Base-by-base conservation (phyloP, 768 basidiomycete genomes). In the Rhizopogon roseolus region DNA sequence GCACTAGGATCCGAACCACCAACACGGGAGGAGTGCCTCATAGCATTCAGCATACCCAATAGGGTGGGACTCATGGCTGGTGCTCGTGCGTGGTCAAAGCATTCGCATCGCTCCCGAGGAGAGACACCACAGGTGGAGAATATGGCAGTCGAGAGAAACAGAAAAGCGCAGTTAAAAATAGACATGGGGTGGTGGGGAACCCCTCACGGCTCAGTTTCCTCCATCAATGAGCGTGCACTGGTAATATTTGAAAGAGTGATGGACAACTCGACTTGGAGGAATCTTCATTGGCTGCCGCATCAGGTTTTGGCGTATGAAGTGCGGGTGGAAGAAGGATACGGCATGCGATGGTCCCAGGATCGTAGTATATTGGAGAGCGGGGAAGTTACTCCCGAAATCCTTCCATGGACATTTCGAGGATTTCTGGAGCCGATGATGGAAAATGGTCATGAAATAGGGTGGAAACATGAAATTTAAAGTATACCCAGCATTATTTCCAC, bases 391-490 rank as follows among this genome's bases (percentile, higher is more conserved):
- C n/a, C n/a, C n/a, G 50, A 58, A 19, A 57, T 34, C 9, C 11
- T 62, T 5, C 69, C 72, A 1, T 86, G 84, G 85, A 64, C 66
- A 6, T 82, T 86, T 61, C 75, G 85, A 40, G 85, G 85, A 13
- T 84, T 83, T 60, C 76, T 86, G 7, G 85, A 86, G 53, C 84
- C 83, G 1, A 80, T 79, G 78, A 85, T 85, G 79, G 80, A 79
- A 56, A 78, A 81, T 62, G 85, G 85, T 13, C 84, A 86, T 62
- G 78, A 82, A 55, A 55, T 76, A 16, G 81, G 81, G 5, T 86
- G 85, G 84, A 73, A 71, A 60, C 83, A 85, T 67, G 71, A 56
- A 64, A 25, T 44, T 48, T 36, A 48, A 32, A 36, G n/a, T n/a
- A n/a, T 36, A 48, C 32, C 34, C 9, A 22, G 6, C 34, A 10